Percentiles rank a stretch among this genome's conserved stretches.
Conservation (phyloP, 306 rosid species). For the Quercus bicolor region DNA sequence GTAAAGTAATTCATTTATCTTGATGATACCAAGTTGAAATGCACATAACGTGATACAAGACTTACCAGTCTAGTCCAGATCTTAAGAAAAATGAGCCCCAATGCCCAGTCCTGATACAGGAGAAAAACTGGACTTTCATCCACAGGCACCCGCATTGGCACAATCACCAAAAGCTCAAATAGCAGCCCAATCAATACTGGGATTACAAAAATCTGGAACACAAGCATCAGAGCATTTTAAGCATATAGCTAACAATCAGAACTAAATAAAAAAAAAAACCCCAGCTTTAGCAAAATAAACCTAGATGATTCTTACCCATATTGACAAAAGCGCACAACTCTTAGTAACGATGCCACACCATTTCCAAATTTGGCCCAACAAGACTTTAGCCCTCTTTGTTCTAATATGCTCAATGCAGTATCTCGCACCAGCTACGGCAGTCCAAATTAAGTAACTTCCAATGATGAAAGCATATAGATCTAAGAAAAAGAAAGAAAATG, state of each 20-base stretch:
- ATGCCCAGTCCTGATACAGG: conserved; percentile 98
- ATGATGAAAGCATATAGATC: conserved; percentile 93
- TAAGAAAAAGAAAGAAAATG: conserved; percentile 26
- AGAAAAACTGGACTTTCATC: conserved; percentile 99
- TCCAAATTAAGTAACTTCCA: conserved; percentile 97
- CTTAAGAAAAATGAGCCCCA: conserved; percentile 97
- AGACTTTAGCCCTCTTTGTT: conserved; percentile 63
- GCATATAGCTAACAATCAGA: not conserved
- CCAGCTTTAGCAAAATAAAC: not conserved
- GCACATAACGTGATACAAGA: not conserved
- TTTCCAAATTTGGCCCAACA: conserved; percentile 70
- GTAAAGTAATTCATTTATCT: not conserved
- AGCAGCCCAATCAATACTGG: conserved; percentile 94
- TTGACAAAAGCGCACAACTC: conserved; percentile 89
- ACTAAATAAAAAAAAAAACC: not conserved
- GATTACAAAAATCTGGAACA: conserved; percentile 79
- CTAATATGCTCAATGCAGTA: conserved; percentile 75
- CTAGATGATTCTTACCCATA: conserved; percentile 67
- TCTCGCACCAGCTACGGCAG: conserved; percentile 89
- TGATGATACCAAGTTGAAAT: not conserved
- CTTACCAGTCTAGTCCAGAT: conserved; percentile 99
- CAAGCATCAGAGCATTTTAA: conserved; percentile 16
- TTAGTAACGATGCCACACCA: conserved; percentile 86
- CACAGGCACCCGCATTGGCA: conserved; percentile 98
- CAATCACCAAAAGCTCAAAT: conserved; percentile 98